These are phyloP conservation scores for Penicillium cinerascens DNA, from an alignment of 495 filamentous ascomycete genomes.

Conservation along the genomic window DNA sequence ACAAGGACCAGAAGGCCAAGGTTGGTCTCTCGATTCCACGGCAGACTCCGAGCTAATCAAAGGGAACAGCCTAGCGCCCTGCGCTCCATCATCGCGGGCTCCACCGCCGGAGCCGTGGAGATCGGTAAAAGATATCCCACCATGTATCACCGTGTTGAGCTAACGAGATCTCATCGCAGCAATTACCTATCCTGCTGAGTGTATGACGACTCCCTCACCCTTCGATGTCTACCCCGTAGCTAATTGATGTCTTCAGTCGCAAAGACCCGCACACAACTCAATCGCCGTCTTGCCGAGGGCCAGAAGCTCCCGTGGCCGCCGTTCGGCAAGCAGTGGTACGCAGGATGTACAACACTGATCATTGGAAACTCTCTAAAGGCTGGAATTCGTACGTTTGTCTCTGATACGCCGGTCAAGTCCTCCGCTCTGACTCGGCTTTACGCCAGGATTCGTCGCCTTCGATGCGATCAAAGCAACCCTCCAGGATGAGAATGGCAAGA, in stretches of 20 bases:
- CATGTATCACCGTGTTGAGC: slow-evolving; percentile 5
- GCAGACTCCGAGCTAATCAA: background rate
- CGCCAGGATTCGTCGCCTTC: slow-evolving; percentile 89
- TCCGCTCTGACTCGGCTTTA: background rate
- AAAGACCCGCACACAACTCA: slow-evolving; percentile 93
- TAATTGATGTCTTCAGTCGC: slow-evolving; percentile 58
- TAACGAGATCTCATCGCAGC: slow-evolving; percentile 44
- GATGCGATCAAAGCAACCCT: slow-evolving; percentile 85
- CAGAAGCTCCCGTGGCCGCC: slow-evolving; percentile 94
- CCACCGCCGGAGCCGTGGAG: slow-evolving; percentile 88
- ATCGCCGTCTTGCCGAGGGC: slow-evolving; percentile 72
- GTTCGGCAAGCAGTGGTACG: slow-evolving; percentile 94
- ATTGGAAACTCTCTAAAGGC: slow-evolving; percentile 96
- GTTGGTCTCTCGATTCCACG: slow-evolving; percentile 15
- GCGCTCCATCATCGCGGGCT: slow-evolving; percentile 84
- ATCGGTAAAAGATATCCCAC: slow-evolving; percentile 59
- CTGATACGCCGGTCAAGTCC: background rate
- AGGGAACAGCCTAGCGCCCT: slow-evolving; percentile 65
- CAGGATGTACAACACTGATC: slow-evolving; percentile 94
- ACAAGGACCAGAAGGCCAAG: slow-evolving; percentile 43
- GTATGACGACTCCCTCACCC: slow-evolving; percentile 35
- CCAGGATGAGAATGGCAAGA: slow-evolving; percentile 79
- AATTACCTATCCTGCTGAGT: slow-evolving; percentile 97
- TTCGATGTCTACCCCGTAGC: background rate
- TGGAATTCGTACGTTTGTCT: slow-evolving; percentile 68